Base-by-base conservation (phyloP, 805 yeast species). In the Candida jianshihensis region DNA sequence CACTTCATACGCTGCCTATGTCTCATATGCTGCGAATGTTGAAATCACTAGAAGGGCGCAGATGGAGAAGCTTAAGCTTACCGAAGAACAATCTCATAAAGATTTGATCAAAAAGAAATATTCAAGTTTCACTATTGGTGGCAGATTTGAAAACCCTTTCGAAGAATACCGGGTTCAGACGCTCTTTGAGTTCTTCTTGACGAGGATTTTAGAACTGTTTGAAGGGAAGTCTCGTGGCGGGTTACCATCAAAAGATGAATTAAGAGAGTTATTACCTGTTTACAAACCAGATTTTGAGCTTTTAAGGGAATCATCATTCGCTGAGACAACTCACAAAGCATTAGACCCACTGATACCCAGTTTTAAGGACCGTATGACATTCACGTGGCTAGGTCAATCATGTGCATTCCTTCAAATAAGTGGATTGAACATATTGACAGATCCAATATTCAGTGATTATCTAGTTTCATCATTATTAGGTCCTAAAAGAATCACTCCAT, bases 331-430 rank as follows among this genome's bases (percentile, higher is more conserved):
- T 6, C 41, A 33, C 22, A 26, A 22, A 5, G 35, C 33, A 4
- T 25, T 37, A 17, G 37, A 52, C 1, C 41, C 49, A 14, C 56
- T 19, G 8, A 39, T 64, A 2, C 73, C 78, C 0, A 35, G 47
- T 2, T 35, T 70, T 3, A 37, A 55, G 10, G 63, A 72, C 19
- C 68, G 81, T 46, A 42, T 84, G 47, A 67, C 82, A 2, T 73
- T 81, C 50, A 87, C 96, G 0, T 90, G 97, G 97, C 58, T 90
- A 29, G 97, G 97, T 4, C 97, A 90, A 56, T 81, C 92, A 39
- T 88, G 96, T 57, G 73, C 89, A 3, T 70, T 75, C 36, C 64
- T 88, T 4, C 87, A 84, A 49, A 57, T 87, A 2, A 70, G 81
- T 5, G 80, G 81, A 2, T 59, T 85, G n/a, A 82, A 79, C 40